Evolutionary conservation across 2,329 filamentous ascomycete species (phyloP).

Genomic region (Atkinsonella hypoxylon): DNA sequence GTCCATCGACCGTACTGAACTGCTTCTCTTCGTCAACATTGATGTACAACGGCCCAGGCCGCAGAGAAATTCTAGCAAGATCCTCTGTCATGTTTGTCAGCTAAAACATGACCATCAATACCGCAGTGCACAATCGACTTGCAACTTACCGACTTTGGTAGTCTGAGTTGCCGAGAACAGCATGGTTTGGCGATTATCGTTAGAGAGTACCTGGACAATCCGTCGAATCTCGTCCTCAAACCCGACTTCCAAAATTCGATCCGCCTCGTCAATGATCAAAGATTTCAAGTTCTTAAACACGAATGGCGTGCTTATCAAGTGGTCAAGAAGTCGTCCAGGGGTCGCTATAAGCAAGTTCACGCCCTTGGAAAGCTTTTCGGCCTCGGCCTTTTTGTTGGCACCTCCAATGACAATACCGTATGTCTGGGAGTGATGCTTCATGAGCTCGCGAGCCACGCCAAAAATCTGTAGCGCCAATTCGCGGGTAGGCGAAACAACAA

Average conservation of each 20-base stretch:
- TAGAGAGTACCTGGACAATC: conserved; percentile 87
- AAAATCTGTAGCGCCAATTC: conserved; percentile 95
- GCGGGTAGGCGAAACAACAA: conserved; percentile 85
- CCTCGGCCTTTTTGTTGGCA: conserved; percentile 81
- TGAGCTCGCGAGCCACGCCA: conserved; percentile 83
- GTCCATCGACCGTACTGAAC: conserved; percentile 80
- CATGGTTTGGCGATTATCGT: conserved; percentile 83
- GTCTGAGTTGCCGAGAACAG: conserved; percentile 98
- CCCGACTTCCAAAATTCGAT: conserved; percentile 90
- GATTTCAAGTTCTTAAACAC: conserved; percentile 87
- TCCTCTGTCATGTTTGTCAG: conserved; percentile 46
- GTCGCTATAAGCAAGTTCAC: conserved; percentile 93
- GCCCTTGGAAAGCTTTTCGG: conserved; percentile 86
- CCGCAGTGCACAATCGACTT: not conserved
- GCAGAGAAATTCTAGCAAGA: conserved; percentile 82
- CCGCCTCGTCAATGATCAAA: conserved; percentile 90
- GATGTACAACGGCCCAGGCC: conserved; percentile 86
- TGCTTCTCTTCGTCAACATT: conserved; percentile 88
- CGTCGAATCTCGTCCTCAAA: conserved; percentile 98
- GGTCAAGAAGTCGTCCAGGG: conserved; percentile 82
- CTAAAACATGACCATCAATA: not conserved
- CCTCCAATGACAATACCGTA: conserved; percentile 95
- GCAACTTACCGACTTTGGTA: conserved; percentile 59
- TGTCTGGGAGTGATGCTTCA: conserved; percentile 86
- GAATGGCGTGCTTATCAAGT: conserved; percentile 87